Evolutionary conservation across 371 early-diverging fungal genomes (phyloP).

Genomic region (Thermomucor indicae-seudaticae): DNA sequence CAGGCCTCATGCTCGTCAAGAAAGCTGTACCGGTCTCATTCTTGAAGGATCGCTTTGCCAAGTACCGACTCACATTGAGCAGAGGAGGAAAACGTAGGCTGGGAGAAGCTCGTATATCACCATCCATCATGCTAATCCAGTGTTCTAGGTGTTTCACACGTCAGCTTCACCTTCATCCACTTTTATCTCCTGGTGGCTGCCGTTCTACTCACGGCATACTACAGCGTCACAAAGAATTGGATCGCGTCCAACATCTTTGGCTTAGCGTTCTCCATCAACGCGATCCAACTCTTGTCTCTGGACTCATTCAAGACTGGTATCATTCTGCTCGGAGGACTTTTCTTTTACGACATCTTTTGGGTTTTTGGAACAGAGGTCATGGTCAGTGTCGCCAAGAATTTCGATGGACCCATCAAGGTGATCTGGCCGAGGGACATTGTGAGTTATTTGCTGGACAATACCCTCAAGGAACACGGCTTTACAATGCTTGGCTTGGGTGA

Average conservation of each 20-base stretch:
- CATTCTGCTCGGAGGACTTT: constrained; percentile 86
- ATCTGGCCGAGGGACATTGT: constrained; percentile 83
- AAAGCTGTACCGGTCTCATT: constrained; percentile 42
- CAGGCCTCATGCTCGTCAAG: constrained; percentile 51
- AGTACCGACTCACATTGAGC: constrained; percentile 68
- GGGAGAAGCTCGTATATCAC: not conserved
- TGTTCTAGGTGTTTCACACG: constrained; percentile 51
- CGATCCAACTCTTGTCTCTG: constrained; percentile 82
- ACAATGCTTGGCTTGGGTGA: constrained; percentile 98
- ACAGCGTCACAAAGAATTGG: constrained; percentile 90
- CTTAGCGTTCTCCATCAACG: constrained; percentile 80
- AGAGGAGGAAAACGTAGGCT: constrained; percentile 68
- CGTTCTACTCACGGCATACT: constrained; percentile 66
- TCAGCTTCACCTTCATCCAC: constrained; percentile 76
- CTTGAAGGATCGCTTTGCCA: constrained; percentile 47
- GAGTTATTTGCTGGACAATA: constrained; percentile 37
- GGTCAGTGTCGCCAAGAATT: constrained; percentile 95
- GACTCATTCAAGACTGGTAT: constrained; percentile 96
- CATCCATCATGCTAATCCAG: not conserved
- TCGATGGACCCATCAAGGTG: constrained; percentile 97
- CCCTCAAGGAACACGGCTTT: constrained; percentile 44
- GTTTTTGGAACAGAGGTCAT: constrained; percentile 98
- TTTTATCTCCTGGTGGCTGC: constrained; percentile 55
- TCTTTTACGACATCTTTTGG: constrained; percentile 98
- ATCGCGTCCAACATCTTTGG: constrained; percentile 88